These are phyloP conservation scores for Cenchrus fungigraminus DNA, from an alignment of 176 grass and related monocot genomes.

Conservation along the genomic window DNA sequence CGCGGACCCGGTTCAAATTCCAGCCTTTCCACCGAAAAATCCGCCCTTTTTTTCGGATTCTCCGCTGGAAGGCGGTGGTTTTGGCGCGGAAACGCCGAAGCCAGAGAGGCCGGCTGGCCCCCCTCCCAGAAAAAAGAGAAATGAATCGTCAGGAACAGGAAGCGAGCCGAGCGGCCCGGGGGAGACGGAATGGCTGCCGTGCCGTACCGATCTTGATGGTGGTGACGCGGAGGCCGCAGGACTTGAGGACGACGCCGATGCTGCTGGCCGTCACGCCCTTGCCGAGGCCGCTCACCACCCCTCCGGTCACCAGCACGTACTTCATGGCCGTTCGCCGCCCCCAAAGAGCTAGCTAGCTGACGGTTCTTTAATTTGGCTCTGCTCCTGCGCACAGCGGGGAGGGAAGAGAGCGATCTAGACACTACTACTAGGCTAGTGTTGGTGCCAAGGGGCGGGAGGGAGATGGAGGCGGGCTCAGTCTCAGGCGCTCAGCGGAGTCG, in stretches of 20 bases:
- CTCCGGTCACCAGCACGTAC: slow-evolving; percentile 93
- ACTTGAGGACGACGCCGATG: slow-evolving; percentile 90
- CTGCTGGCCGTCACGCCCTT: slow-evolving; percentile 96
- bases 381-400: not conserved
- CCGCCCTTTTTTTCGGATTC: not conserved
- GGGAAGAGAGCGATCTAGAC: not conserved
- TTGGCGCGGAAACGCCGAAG: slow-evolving; percentile 26
- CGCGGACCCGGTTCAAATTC: slow-evolving; percentile 23
- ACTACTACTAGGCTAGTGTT: not conserved
- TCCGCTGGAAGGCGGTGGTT: slow-evolving; percentile 15
- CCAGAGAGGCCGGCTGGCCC: not conserved
- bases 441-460: not conserved
- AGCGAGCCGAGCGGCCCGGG: not conserved
- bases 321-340: slow-evolving; percentile 60
- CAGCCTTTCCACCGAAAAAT: slow-evolving; percentile 13
- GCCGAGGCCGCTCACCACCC: slow-evolving; percentile 92
- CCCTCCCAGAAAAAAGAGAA: not conserved
- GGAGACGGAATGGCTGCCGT: slow-evolving; percentile 26
- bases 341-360: not conserved
- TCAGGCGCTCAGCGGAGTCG: not conserved
- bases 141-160: not conserved
- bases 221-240: slow-evolving; percentile 83
- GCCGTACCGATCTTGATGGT: slow-evolving; percentile 86
- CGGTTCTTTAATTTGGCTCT: slow-evolving; percentile 25
- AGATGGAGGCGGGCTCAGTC: not conserved